Evolutionary conservation across 495 filamentous ascomycete genomes (phyloP).

Genomic region (Pyrenopolyporus hunteri): DNA sequence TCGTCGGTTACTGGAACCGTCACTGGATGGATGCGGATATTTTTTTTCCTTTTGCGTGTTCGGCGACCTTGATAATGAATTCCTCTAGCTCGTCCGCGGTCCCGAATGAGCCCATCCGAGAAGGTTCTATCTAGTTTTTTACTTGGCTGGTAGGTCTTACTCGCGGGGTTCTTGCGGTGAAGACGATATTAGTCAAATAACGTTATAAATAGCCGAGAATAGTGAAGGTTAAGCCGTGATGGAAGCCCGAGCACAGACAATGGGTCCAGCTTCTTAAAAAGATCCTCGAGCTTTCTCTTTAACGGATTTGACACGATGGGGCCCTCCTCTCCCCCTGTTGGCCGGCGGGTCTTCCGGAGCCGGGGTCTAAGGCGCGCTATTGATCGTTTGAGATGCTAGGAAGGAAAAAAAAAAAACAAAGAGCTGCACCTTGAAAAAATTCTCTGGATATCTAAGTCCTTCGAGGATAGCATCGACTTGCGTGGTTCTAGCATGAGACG

Average conservation of each 20-base stretch:
- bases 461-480: conserved; percentile 18
- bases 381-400: conserved; percentile 3
- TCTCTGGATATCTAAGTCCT: conserved; percentile 21
- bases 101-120: conserved; percentile 9
- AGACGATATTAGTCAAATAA: conserved; percentile 37
- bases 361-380: conserved; percentile 28
- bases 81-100: conserved; percentile 6
- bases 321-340: conserved; percentile 23
- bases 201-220: conserved; percentile 37
- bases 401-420: conserved; percentile 1
- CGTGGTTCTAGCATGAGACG: conserved; percentile 15
- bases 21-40: conserved; percentile 1
- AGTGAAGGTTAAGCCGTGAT: conserved; percentile 26
- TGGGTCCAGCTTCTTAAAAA: conserved; percentile 16
- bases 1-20: conserved; percentile 14
- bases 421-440: conserved; percentile 25
- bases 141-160: conserved; percentile 29
- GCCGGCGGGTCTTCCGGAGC: conserved; percentile 38
- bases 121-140: conserved; percentile 15
- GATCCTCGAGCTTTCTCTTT: conserved; percentile 28
- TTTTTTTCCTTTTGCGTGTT: too few species aligned
- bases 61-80: conserved; percentile 21
- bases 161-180: conserved; percentile 43
- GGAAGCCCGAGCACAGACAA: conserved; percentile 37
- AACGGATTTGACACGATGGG: conserved; percentile 33